Base-by-base conservation (phyloP, 495 filamentous ascomycete genomes). In the Neurospora sp. region DNA sequence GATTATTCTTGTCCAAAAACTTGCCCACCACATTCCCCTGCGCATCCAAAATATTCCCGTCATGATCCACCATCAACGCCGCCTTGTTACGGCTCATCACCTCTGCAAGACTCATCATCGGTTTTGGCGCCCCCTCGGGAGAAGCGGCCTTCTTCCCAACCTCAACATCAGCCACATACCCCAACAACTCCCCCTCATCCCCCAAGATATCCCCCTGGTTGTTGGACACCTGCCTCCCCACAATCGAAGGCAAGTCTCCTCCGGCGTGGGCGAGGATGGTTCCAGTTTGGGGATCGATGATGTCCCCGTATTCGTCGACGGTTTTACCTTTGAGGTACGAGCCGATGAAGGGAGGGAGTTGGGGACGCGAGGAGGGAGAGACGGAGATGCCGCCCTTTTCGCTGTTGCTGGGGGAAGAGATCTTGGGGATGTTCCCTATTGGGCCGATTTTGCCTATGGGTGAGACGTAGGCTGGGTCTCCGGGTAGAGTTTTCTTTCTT, bases 221-320 rank as follows among this genome's bases (percentile, higher is more conserved):
- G 27, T 85, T 83, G 6, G 82, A 79, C 8, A 86, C 83, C 14
- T 73, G 75, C 41, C 78, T 77, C 9, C 85, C 85, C 2, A 85
- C 79, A 75, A 86, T 85, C 20, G 81, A 77, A 16, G 85, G 84
- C 12, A 86, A 77, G 71, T 86, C 85, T 8, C 85, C 85, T 4
- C 77, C 83, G 0, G 80, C 83, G 59, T 80, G 83, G 7, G 83
- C 85, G 1, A 85, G 80, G 8, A 86, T 80, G 70, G 81, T 81
- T 4, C 83, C 83, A 1, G 83, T 81, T 39, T 74, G 75, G 1
- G 74, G 76, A 48, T 98, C 81, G 91, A 97, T 84, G 87, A 97
- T 86, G 89, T 93, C 82, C 82, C 93, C 74, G 85, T 90, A 77
- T 85, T 90, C 74, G 85, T 95, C 74, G 86, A 92, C 80, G 87